These are phyloP conservation scores for Suillus placidus DNA, from an alignment of 768 basidiomycete species.

Conservation along the genomic window DNA sequence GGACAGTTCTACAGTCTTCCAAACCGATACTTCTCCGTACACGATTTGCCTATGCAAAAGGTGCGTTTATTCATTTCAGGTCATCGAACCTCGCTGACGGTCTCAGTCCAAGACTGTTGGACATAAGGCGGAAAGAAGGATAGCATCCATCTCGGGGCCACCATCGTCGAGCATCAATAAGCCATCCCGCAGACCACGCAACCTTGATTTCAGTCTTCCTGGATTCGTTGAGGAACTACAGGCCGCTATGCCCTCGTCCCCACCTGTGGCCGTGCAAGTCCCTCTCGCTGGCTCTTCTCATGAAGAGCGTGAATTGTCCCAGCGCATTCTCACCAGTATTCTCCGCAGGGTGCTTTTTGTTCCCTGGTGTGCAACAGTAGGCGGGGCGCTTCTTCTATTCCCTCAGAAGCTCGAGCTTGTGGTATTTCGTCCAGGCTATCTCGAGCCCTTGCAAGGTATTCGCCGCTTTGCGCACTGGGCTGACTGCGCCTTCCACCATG, in stretches of 20 bases:
- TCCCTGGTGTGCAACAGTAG: constrained; percentile 40
- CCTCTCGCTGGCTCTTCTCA: background rate
- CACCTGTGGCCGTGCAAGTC: background rate
- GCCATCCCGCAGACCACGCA: constrained; percentile 13
- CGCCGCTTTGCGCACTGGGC: constrained; percentile 43
- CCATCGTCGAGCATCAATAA: constrained; percentile 13
- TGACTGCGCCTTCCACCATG: constrained; percentile 36
- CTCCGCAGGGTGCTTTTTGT: constrained; percentile 32
- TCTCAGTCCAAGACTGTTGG: constrained; percentile 10
- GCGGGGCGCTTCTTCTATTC: constrained; percentile 34
- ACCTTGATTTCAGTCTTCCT: constrained; percentile 18
- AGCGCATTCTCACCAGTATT: background rate
- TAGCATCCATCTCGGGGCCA: constrained; percentile 27
- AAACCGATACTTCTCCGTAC: constrained; percentile 34
- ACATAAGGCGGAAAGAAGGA: constrained; percentile 23
- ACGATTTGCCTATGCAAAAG: constrained; percentile 18
- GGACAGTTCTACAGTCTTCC: constrained; percentile 32
- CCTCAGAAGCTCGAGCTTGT: constrained; percentile 30
- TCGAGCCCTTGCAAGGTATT: constrained; percentile 30
- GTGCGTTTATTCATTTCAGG: constrained; percentile 16
- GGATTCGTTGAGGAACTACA: constrained; percentile 13
- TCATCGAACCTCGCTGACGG: background rate
- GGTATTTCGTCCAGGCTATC: constrained; percentile 35
- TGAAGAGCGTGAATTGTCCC: background rate
- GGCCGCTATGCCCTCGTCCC: constrained; percentile 1